phyloP scores from a whole-genome alignment of 2,329 filamentous ascomycete genomes.

The Orbilia quercus region DNA sequence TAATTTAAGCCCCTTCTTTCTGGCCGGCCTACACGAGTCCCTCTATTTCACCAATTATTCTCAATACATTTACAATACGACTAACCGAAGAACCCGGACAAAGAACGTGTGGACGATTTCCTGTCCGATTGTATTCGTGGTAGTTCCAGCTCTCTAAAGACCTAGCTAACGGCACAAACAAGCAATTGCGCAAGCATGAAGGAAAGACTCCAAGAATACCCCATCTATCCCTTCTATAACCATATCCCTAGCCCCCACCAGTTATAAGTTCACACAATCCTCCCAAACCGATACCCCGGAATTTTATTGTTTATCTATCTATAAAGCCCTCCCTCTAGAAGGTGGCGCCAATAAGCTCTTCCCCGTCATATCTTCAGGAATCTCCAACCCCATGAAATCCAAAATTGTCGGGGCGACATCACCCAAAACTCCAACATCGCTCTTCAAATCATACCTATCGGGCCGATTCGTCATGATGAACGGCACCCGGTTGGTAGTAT shows the following conservation, averaged over 20 bases:
- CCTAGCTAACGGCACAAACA: not conserved
- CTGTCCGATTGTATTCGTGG: too few relatives aligned
- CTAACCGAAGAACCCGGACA: not conserved
- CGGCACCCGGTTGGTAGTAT: constrained; percentile 97
- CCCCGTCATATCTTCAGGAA: constrained; percentile 93
- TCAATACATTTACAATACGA: too few relatives aligned
- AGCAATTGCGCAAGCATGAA: not conserved
- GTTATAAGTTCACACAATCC: too few relatives aligned
- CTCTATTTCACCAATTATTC: too few relatives aligned
- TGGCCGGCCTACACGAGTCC: too few relatives aligned
- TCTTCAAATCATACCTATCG: constrained; percentile 84
- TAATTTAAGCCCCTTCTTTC: too few relatives aligned
- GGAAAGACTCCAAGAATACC: constrained; percentile 8
- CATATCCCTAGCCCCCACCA: not conserved
- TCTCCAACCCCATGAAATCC: constrained; percentile 86
- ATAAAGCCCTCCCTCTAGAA: too few relatives aligned
- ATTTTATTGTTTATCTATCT: too few relatives aligned
- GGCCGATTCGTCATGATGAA: constrained; percentile 98
- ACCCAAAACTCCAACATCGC: constrained; percentile 83
- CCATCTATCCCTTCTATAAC: constrained; percentile 26
- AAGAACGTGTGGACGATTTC: not conserved
- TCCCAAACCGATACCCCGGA: too few relatives aligned
- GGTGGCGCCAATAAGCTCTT: constrained; percentile 78
- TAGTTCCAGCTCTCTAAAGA: too few relatives aligned
- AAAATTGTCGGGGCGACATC: constrained; percentile 97